Evolutionary conservation across 805 yeast genomes (phyloP), one percentile per base, ranked within the genome.

Genomic region (Saccharomycopsis oosterbeekiorum): DNA sequence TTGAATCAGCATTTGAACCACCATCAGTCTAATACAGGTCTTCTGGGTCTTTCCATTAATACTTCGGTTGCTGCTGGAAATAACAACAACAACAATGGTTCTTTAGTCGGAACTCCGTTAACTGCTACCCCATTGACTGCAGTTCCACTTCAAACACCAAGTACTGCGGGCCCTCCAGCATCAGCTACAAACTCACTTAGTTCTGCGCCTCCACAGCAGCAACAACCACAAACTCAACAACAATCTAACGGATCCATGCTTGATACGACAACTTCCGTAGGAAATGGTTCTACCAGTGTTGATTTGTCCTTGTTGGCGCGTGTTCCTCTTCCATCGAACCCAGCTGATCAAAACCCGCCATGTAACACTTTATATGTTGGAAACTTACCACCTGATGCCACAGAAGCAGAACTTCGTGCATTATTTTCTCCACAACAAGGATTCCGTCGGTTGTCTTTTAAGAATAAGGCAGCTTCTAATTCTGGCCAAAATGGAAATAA

Each of bases 341-440:
- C 99, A 6, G 98, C 99, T 1, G 99, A 94, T 73, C 99, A 94
- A 74, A 94, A 94, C 70, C 98, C 99, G 2, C 99, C 99, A 8
- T 94, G 99, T 75, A 94, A 94, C 72, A 94, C 99, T 0, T 77
- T 94, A 61, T 94, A 94, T 69, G 99, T 94, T 56, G 99, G 99
- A 19, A 94, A 94, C 72, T 79, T 94, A 69, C 98, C 99, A 2
- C 97, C 97, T 17, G 97, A 94, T 76, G 96, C 97, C 1, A 86
- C 96, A 1, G 99, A 94, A 71, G 87, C 86, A 61, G 99, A 94
- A 72, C 80, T 94, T 65, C 83, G 97, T 67, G 85, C 89, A 47
- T 75, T 94, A 65, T 94, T 94, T 71, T 81, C 94, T 43, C 86
- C 89, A 8, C 97, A 93, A 69, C 84, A 86, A 63, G 99, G 99